Conservation (phyloP, 495 filamentous ascomycete genomes). For the Aspergillus wentii region DNA sequence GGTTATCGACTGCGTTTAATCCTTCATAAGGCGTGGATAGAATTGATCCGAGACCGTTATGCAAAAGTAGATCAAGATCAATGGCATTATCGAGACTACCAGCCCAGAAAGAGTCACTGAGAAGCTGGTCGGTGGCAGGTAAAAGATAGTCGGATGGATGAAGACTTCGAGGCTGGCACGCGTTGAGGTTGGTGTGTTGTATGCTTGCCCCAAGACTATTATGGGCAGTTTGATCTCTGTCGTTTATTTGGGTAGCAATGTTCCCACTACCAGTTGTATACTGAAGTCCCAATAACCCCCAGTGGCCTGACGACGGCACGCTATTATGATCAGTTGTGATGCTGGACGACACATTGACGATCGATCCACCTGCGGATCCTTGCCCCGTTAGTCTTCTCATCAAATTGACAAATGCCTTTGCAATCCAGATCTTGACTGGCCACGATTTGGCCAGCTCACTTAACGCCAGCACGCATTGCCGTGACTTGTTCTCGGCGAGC, state of each 20-base stretch:
- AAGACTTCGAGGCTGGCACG: too few relatives aligned
- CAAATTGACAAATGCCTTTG: slow-evolving; percentile 9
- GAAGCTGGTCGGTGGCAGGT: neutral
- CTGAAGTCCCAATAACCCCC: too few relatives aligned
- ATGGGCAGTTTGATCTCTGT: neutral
- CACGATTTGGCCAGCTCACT: slow-evolving; percentile 14
- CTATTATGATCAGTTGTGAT: neutral
- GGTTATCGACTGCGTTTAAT: neutral
- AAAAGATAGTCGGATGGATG: neutral
- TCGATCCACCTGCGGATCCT: slow-evolving; percentile 1
- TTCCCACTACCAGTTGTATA: neutral
- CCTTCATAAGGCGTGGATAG: slow-evolving; percentile 4
- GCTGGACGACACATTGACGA: slow-evolving; percentile 6
- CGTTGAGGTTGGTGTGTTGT: neutral
- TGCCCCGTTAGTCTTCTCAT: slow-evolving; percentile 11
- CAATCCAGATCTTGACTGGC: slow-evolving; percentile 15
- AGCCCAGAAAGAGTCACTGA: slow-evolving; percentile 1
- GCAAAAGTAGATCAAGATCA: slow-evolving; percentile 1
- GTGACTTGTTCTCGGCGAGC: slow-evolving; percentile 16
- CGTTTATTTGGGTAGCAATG: neutral
- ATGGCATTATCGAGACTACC: neutral
- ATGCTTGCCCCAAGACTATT: neutral
- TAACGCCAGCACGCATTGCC: slow-evolving; percentile 14
- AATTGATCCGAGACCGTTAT: neutral
- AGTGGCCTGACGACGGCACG: neutral